Evolutionary conservation across 768 basidiomycete genomes (phyloP).

Genomic region (Daedaleopsis sinensis): DNA sequence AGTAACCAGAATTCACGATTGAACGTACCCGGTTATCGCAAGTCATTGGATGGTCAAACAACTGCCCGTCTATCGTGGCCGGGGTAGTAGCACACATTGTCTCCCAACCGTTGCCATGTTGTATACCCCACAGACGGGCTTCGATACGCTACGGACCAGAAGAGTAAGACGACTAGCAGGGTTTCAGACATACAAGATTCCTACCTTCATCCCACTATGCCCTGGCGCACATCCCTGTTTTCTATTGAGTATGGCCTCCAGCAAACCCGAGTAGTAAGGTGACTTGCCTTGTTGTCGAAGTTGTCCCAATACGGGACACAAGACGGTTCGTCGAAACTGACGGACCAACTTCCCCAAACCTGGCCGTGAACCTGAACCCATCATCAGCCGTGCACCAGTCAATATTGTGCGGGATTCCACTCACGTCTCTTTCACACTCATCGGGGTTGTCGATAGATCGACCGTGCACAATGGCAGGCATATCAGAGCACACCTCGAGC

Average conservation of each 20-base stretch:
- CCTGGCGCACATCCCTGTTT: constrained; percentile 2
- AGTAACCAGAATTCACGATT: not conserved
- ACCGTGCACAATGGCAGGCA: constrained; percentile 10
- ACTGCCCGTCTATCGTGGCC: not conserved
- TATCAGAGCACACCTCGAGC: constrained; percentile 6
- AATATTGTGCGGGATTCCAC: not conserved
- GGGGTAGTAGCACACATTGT: constrained; percentile 21
- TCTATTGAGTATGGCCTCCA: not conserved
- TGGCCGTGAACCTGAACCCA: not conserved
- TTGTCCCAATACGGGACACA: constrained; percentile 21
- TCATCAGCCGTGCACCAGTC: not conserved
- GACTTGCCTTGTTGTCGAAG: constrained; percentile 14
- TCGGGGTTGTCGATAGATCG: constrained; percentile 3
- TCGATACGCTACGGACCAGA: constrained; percentile 8
- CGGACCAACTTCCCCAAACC: constrained; percentile 8
- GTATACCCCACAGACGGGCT: constrained; percentile 23
- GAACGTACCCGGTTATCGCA: constrained; percentile 14
- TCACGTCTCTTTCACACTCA: constrained; percentile 3
- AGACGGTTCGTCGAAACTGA: constrained; percentile 9
- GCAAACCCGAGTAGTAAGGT: too few relatives aligned
- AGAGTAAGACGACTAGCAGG: not conserved
- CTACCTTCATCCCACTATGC: constrained; percentile 2
- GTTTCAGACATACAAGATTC: not conserved
- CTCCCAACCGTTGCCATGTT: constrained; percentile 26
- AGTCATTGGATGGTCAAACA: constrained; percentile 1